Evolutionary conservation across 441 rosid genomes (phyloP).

Genomic region (Arabidopsis hybrid): DNA sequence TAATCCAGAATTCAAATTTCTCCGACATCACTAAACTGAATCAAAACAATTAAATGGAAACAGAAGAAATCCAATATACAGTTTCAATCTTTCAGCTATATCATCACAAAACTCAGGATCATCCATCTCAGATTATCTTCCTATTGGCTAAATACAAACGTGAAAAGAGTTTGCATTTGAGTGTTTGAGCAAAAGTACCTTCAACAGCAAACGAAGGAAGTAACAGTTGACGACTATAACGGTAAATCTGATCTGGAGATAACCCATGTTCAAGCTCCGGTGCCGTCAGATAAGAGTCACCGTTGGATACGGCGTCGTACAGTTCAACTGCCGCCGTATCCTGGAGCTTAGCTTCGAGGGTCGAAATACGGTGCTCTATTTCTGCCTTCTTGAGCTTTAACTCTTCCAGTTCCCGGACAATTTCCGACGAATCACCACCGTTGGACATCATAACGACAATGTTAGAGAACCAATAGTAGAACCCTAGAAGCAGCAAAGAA

Average conservation of each 20-base stretch:
- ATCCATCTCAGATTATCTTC: neutral
- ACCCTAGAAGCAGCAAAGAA: conserved; percentile 35
- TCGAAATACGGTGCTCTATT: conserved; percentile 65
- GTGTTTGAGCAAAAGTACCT: conserved; percentile 53
- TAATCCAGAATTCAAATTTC: neutral
- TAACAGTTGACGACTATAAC: conserved; percentile 92
- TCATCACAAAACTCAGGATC: neutral
- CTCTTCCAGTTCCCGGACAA: conserved; percentile 56
- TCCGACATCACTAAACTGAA: neutral
- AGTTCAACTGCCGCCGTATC: conserved; percentile 40
- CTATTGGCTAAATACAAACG: neutral
- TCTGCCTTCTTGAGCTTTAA: conserved; percentile 58
- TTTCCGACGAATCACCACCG: conserved; percentile 48
- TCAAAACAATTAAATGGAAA: neutral
- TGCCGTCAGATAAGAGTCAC: conserved; percentile 39
- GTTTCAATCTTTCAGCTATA: conserved; percentile 23
- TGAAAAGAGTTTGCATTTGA: neutral
- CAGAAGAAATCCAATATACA: conserved; percentile 5
- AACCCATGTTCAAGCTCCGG: conserved; percentile 56
- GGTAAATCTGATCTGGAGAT: conserved; percentile 69
- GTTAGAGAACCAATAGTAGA: conserved; percentile 7
- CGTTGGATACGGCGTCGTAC: conserved; percentile 45
- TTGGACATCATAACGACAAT: conserved; percentile 51
- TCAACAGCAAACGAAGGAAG: conserved; percentile 90
- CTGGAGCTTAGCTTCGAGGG: conserved; percentile 74